These are phyloP conservation scores for Teratosphaeriaceae sp. DNA, from an alignment of 2,329 filamentous ascomycete genomes.

Conservation along the genomic window DNA sequence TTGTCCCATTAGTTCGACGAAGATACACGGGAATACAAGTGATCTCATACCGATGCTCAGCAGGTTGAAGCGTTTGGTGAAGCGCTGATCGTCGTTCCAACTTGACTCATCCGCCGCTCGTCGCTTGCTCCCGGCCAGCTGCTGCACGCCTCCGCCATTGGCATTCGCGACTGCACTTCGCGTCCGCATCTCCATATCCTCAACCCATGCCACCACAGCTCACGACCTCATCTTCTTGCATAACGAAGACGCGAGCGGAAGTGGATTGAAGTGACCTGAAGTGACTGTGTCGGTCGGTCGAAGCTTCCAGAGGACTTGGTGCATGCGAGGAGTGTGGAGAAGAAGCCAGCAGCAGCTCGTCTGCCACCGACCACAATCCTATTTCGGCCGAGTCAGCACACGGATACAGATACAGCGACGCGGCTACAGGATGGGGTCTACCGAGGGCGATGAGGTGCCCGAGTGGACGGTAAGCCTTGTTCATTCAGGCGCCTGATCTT, in stretches of 20 bases:
- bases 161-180: neutral
- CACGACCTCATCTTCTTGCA: no score
- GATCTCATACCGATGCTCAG: constrained; percentile 41
- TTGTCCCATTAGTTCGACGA: neutral
- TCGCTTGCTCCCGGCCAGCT: constrained; percentile 8
- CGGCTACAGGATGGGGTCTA: constrained; percentile 32
- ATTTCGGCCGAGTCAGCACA: neutral
- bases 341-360: no score
- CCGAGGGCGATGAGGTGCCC: constrained; percentile 37
- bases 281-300: neutral
- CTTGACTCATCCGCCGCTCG: constrained; percentile 39
- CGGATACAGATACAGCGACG: constrained; percentile 8
- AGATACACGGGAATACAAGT: no score
- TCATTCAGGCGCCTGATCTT: neutral
- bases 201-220: no score
- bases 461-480: constrained; percentile 46
- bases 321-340: constrained; percentile 11
- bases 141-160: neutral
- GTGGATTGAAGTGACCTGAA: no score
- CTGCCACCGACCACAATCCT: no score
- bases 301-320: constrained; percentile 7
- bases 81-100: constrained; percentile 51
- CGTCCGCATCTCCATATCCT: constrained; percentile 8
- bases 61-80: constrained; percentile 75
- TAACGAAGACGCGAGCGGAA: no score